These are phyloP conservation scores for Davidsoniella neocaledoniae DNA, from an alignment of 2,329 filamentous ascomycete genomes.

Conservation along the genomic window DNA sequence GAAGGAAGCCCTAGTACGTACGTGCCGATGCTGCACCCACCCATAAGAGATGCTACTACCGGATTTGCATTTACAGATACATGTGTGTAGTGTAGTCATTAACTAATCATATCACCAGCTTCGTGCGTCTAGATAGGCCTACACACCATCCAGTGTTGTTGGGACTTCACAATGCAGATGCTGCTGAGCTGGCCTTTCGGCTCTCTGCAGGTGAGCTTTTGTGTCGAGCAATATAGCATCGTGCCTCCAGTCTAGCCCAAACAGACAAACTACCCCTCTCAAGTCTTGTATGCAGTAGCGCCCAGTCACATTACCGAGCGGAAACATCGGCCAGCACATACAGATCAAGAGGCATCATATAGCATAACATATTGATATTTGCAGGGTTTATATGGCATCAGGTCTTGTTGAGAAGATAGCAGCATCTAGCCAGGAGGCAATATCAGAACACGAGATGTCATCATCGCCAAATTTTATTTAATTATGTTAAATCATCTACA, in stretches of 20 bases:
- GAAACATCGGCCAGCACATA: neutral
- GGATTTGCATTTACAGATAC: neutral
- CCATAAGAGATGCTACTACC: neutral
- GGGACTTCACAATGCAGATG: too few species aligned
- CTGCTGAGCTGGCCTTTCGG: constrained; percentile 2
- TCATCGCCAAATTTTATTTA: too few species aligned
- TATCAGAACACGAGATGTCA: too few species aligned
- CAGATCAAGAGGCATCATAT: neutral
- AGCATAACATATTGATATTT: too few species aligned
- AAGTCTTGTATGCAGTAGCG: constrained; percentile 1
- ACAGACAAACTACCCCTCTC: neutral
- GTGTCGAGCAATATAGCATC: neutral
- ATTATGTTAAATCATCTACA: too few species aligned
- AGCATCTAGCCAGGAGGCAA: too few species aligned
- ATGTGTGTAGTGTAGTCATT: too few species aligned
- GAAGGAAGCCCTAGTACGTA: neutral
- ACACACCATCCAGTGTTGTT: neutral
- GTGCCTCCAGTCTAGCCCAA: neutral
- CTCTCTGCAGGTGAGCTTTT: neutral
- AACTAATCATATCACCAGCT: neutral
- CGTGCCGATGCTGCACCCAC: neutral
- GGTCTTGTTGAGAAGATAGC: too few species aligned
- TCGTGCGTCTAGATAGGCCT: neutral
- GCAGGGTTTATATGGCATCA: too few species aligned
- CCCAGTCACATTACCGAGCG: constrained; percentile 4